Base-by-base conservation (phyloP, 2,329 filamentous ascomycete species). In the Davidsoniella virescens region DNA sequence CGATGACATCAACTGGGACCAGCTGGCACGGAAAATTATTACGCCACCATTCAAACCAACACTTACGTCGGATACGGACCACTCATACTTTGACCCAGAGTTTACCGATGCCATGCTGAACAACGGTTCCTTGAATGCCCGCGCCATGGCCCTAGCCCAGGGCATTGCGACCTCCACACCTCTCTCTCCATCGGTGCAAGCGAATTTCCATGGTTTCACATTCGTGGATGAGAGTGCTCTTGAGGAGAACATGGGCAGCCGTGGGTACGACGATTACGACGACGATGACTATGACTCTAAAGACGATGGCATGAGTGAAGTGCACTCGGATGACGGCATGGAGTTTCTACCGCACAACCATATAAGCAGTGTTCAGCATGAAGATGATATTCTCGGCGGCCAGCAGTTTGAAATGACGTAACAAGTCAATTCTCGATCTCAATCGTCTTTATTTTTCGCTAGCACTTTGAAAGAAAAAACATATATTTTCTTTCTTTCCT, bases 211-310 rank as follows among this genome's bases (percentile, higher is more conserved):
- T 60, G 92, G 92, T 33, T 98, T 98, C 65, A 98, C 92, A 0
- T 98, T 94, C 63, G 92, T 96, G n/a, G 92, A 96, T 59, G 90
- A 96, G 67, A 95, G 86, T 60, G 85, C 86, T 2, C 80, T 98
- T 51, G 88, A 96, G 48, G 86, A 90, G 55, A 82, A 92, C 56
- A 87, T 86, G 78, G 66, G 68, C 51, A 71, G 71, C 54, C 67
- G 70, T 47, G 59, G 62, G 50, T 65, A 63, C 49, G 67, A 72
- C 47, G 70, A 76, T 44, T 18, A 50, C 16, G 69, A 73, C 47
- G 76, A 81, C 55, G 72, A 78, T 20, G 20, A 23, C 20, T 23
- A 23, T 23, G 20, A 23, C 20, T 23, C 20, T 23, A 23, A 23
- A 23, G 20, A 23, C 5, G 75, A 80, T 55, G 70, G 66, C 37